Conservation (phyloP, 768 basidiomycete species). For the Podaxis pistillaris region DNA sequence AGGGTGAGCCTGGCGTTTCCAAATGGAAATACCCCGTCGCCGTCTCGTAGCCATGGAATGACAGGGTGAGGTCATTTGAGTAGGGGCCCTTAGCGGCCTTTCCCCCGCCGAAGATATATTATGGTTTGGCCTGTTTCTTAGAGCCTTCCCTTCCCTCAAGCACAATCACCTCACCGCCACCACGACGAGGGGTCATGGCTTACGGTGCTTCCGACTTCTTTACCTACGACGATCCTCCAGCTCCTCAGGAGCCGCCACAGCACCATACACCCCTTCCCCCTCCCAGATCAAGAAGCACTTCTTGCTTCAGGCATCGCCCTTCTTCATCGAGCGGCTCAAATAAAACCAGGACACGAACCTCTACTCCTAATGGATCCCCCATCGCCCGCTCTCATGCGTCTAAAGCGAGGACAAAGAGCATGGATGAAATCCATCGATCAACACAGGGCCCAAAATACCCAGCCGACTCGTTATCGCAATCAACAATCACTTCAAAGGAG, state of each 20-base stretch:
- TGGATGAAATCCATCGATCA: not conserved
- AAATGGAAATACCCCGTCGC: not conserved
- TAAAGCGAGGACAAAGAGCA: not conserved
- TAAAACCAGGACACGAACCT: not conserved
- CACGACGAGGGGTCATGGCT: not conserved
- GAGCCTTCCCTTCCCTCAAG: not conserved
- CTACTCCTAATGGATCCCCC: not conserved
- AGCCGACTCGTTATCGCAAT: not conserved
- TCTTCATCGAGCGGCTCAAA: not conserved
- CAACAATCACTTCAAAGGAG: not conserved
- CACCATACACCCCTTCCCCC: slow-evolving; percentile 8
- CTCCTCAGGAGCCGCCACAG: slow-evolving; percentile 10
- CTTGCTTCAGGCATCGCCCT: not conserved
- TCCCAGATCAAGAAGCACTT: not conserved
- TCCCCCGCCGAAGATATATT: slow-evolving; percentile 3
- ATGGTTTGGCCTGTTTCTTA: not conserved
- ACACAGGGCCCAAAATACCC: not conserved
- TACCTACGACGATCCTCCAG: slow-evolving; percentile 9
- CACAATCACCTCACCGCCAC: not conserved
- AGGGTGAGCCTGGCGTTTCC: slow-evolving; percentile 1
- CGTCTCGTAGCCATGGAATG: slow-evolving; percentile 3
- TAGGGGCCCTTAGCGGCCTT: not conserved
- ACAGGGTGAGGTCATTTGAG: slow-evolving; percentile 11
- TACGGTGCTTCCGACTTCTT: not conserved
- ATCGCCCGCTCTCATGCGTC: not conserved